Conservation (phyloP, 371 early-diverging fungal species). For the Syncephalis fuscata region DNA sequence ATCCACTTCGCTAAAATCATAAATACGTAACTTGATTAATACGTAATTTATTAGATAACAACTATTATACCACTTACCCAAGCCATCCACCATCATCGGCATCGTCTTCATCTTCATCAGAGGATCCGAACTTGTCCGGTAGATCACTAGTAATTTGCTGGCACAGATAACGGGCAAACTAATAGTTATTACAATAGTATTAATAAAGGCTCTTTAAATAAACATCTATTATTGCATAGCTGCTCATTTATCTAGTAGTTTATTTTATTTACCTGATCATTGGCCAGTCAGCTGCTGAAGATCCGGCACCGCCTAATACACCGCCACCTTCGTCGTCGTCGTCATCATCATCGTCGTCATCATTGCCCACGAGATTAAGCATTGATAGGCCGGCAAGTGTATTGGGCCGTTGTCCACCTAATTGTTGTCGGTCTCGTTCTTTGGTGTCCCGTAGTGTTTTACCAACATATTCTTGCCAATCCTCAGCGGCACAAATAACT, state of each 20-base stretch:
- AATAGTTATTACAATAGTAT: slow-evolving; percentile 6
- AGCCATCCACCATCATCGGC: background rate
- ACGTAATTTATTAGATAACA: no score
- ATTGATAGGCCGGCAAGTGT: slow-evolving; percentile 8
- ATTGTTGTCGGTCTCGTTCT: slow-evolving; percentile 72
- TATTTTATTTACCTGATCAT: slow-evolving; percentile 19
- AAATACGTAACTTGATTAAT: no score
- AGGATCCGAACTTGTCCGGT: slow-evolving; percentile 30
- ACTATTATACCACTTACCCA: background rate
- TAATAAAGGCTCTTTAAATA: no score
- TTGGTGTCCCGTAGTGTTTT: slow-evolving; percentile 63
- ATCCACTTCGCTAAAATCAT: no score
- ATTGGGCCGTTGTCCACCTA: slow-evolving; percentile 71
- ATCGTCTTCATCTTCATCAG: slow-evolving; percentile 5
- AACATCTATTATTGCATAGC: no score
- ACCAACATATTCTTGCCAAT: slow-evolving; percentile 76
- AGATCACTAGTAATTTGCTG: slow-evolving; percentile 40
- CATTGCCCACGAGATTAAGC: slow-evolving; percentile 10
- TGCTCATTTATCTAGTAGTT: no score
- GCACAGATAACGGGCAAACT: slow-evolving; percentile 51
- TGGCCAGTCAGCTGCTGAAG: slow-evolving; percentile 9
- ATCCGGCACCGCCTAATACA: no score
- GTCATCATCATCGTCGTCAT: slow-evolving; percentile 15
- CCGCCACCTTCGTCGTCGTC: slow-evolving; percentile 25
- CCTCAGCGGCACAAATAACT: slow-evolving; percentile 8